Percentiles rank a stretch among this genome's conserved stretches.
These are phyloP conservation scores for Pugionium cornutum DNA, from an alignment of 345 rosid species.

Conservation along the genomic window DNA sequence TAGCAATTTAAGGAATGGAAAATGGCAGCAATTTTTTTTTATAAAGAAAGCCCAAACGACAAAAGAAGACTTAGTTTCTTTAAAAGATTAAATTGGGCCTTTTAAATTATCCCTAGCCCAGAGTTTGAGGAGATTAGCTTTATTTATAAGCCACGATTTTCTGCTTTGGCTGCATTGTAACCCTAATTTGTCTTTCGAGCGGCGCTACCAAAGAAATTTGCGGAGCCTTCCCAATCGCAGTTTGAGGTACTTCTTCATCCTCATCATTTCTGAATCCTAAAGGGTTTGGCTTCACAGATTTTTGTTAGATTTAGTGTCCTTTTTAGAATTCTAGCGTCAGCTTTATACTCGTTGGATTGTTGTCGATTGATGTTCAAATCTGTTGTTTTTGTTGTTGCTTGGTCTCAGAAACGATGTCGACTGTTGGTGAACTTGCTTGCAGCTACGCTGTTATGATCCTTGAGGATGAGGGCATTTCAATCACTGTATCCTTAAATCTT, in stretches of 20 bases:
- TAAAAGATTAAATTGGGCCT: neutral
- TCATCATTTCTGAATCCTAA: neutral
- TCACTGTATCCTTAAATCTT: slow-evolving; percentile 54
- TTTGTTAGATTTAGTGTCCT: neutral
- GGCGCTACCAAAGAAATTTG: slow-evolving; percentile 20
- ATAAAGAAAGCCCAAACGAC: too few relatives aligned
- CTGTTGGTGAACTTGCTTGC: slow-evolving; percentile 63
- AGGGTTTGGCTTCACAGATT: too few relatives aligned
- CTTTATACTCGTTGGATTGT: neutral
- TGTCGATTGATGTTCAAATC: neutral
- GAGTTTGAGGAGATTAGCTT: neutral
- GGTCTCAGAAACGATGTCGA: slow-evolving; percentile 49
- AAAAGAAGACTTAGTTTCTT: too few relatives aligned
- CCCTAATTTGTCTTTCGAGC: slow-evolving; percentile 20
- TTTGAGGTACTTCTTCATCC: slow-evolving; percentile 16
- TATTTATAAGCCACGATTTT: slow-evolving; percentile 12
- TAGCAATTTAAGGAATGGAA: too few relatives aligned
- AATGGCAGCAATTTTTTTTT: too few relatives aligned
- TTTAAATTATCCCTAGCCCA: neutral
- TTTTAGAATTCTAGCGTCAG: neutral
- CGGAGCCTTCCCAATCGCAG: neutral
- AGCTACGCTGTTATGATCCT: slow-evolving; percentile 69
- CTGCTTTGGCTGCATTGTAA: neutral
- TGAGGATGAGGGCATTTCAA: slow-evolving; percentile 64
- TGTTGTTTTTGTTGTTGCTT: neutral